A percentile compares a stretch with the other conserved stretches of the same genome.
These are phyloP conservation scores for Colletotrichum sansevieriae DNA, from an alignment of 2,329 filamentous ascomycete species.

Conservation along the genomic window DNA sequence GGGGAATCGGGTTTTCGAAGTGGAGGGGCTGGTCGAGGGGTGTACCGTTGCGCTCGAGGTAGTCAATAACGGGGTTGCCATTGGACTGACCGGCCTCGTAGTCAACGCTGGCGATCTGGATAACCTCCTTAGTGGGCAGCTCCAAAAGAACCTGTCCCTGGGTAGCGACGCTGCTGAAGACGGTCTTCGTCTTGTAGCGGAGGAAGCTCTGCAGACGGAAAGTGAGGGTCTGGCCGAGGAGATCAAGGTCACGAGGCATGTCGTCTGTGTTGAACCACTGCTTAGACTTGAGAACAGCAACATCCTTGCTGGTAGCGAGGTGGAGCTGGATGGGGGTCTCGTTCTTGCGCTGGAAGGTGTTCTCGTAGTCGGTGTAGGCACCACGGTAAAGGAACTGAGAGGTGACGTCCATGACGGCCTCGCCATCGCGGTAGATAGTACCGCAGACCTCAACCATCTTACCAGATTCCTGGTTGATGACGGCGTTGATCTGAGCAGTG, in stretches of 20 bases:
- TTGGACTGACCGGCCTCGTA: slow-evolving; percentile 93
- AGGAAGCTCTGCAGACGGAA: slow-evolving; percentile 96
- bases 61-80: slow-evolving; percentile 97
- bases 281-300: slow-evolving; percentile 94
- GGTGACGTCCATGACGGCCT: slow-evolving; percentile 97
- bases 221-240: slow-evolving; percentile 91
- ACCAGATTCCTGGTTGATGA: slow-evolving; percentile 97
- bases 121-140: slow-evolving; percentile 95
- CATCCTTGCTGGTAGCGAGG: slow-evolving; percentile 87
- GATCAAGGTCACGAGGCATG: slow-evolving; percentile 77
- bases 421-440: slow-evolving; percentile 86
- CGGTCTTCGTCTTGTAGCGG: slow-evolving; percentile 92
- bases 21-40: slow-evolving; percentile 96
- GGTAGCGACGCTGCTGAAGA: slow-evolving; percentile 93
- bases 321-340: slow-evolving; percentile 96
- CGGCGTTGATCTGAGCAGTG: slow-evolving; percentile 94
- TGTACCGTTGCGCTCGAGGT: slow-evolving; percentile 90
- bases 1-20: slow-evolving; percentile 96
- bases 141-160: slow-evolving; percentile 93
- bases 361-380: slow-evolving; percentile 92
- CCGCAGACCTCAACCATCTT: slow-evolving; percentile 99
- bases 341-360: slow-evolving; percentile 97
- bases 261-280: slow-evolving; percentile 94
- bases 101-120: slow-evolving; percentile 96
- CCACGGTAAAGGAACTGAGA: slow-evolving; percentile 98